Base-by-base conservation (phyloP, 495 filamentous ascomycete species). In the Xylaria palmicola region DNA sequence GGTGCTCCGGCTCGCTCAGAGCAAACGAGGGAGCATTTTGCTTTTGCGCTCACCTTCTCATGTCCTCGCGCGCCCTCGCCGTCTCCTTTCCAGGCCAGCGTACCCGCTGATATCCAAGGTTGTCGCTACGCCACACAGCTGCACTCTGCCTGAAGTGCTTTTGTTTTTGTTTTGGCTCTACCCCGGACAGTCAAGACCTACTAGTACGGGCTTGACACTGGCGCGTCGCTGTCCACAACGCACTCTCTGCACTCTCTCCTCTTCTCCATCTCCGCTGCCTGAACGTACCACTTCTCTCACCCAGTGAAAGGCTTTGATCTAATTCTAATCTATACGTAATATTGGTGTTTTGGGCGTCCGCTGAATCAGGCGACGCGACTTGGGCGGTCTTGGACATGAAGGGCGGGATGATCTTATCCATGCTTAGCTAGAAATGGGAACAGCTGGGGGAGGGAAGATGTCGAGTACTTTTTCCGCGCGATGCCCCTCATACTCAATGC, bases 401-500 rank as follows among this genome's bases (percentile, higher is more conserved):
- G 19, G 34, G 22, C 34, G 27, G 36, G 36, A 26, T 41, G 32
- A 53, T 55, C 32, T 9, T 40, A 41, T 55, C 51, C 51, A 34
- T 51, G 48, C 34, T 22, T 29, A 24, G 6, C 37, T 3, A 15
- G 37, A 34, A 40, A 55, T 15, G 36, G 36, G 51, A 55, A 41
- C 51, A 29, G 15, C 22, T 36, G 17, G 10, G 32, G 51, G 37
- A n/a, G 22, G 19, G 22, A 41, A 32, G 27, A 0, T 34, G 20
- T 55, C 36, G 19, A 55, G 34, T 30, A 22, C 12, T 9, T 44
- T 37, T 44, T 24, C 24, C 37, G 53, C 44, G n/a, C 44, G 13
- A 56, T 3, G 20, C 53, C 53, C 53, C 53, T 56, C 53, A 43
- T 44, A 30, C 34, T 43, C 39, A 20, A 44, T 56, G 53, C 53